Conservation (phyloP, 352 stramenopile genomes). For the Albugo laibachii region DNA sequence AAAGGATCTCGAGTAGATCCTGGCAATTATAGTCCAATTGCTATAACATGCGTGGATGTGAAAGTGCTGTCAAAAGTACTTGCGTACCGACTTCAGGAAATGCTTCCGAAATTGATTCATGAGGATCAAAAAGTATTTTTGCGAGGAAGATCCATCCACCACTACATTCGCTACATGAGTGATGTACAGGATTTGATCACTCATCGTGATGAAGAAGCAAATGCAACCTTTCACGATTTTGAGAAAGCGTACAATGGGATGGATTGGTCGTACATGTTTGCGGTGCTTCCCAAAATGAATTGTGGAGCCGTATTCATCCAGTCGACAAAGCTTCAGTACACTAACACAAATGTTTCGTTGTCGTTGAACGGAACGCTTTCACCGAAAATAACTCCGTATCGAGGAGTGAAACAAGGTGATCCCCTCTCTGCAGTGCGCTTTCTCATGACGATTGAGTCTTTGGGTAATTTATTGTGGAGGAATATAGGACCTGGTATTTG, state of each 20-base stretch:
- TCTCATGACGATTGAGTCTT: slow-evolving; percentile 2
- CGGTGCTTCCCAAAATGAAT: slow-evolving; percentile 6
- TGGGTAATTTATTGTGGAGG: slow-evolving; percentile 2
- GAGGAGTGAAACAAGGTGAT: slow-evolving; percentile 6
- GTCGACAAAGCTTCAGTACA: slow-evolving; percentile 7
- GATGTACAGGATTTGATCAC: slow-evolving; percentile 9
- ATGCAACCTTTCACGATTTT: not conserved
- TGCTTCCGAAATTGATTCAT: slow-evolving; percentile 5
- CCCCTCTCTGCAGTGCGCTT: slow-evolving; percentile 8
- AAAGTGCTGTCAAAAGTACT: slow-evolving; percentile 9
- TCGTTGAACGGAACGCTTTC: slow-evolving; percentile 7
- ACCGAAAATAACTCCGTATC: slow-evolving; percentile 4
- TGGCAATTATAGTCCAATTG: not conserved
- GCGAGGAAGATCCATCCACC: slow-evolving; percentile 4
- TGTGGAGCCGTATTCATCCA: slow-evolving; percentile 3
- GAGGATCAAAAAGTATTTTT: slow-evolving; percentile 4
- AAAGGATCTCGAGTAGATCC: slow-evolving; percentile 1
- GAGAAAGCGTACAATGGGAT: slow-evolving; percentile 3
- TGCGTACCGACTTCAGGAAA: not conserved
- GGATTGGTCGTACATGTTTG: slow-evolving; percentile 6
- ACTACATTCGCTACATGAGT: slow-evolving; percentile 6
- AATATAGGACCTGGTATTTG: not conserved
- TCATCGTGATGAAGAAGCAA: not conserved
- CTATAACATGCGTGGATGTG: slow-evolving; percentile 11
- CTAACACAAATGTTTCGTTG: slow-evolving; percentile 1